These are phyloP conservation scores for Mycosarcoma mackinlayi DNA, from an alignment of 1,284 basidiomycete species.

Conservation along the genomic window DNA sequence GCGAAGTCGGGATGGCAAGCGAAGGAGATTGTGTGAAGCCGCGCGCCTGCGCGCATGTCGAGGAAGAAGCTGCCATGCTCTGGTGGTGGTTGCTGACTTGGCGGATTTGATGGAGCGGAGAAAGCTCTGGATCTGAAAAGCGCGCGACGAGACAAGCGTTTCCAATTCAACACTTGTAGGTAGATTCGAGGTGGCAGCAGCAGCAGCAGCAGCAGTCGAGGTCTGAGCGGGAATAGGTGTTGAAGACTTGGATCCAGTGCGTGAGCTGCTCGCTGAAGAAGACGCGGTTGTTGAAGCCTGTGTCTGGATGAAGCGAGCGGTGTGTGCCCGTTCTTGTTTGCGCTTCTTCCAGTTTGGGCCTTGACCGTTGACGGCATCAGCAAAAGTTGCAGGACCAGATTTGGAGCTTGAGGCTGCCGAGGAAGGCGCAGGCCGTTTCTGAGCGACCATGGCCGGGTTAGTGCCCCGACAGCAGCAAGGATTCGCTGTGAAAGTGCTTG, in stretches of 20 bases:
- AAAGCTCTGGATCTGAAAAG: slow-evolving; percentile 53
- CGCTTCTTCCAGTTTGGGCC: slow-evolving; percentile 48
- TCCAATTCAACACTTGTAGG: slow-evolving; percentile 48
- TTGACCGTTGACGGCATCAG: slow-evolving; percentile 5
- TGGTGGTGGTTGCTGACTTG: slow-evolving; percentile 48
- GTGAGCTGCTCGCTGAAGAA: slow-evolving; percentile 29
- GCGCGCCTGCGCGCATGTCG: slow-evolving; percentile 60
- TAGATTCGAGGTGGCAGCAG: slow-evolving; percentile 13
- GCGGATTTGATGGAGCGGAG: slow-evolving; percentile 44
- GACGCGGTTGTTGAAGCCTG: slow-evolving; percentile 8
- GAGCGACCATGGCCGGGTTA: slow-evolving; percentile 25
- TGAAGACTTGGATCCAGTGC: slow-evolving; percentile 19
- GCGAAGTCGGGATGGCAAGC: slow-evolving; percentile 60
- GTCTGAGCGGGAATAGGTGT: slow-evolving; percentile 10
- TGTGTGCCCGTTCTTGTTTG: slow-evolving; percentile 45
- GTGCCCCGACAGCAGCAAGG: too few species aligned
- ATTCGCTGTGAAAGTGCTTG: not conserved
- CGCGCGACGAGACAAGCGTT: slow-evolving; percentile 39
- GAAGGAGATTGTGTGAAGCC: slow-evolving; percentile 65
- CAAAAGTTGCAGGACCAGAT: not conserved
- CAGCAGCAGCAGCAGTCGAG: not conserved
- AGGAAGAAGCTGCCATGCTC: slow-evolving; percentile 67
- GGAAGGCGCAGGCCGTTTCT: slow-evolving; percentile 33
- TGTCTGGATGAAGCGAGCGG: slow-evolving; percentile 38
- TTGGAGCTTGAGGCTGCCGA: slow-evolving; percentile 14